phyloP scores from a whole-genome alignment of 352 stramenopile species.

The Globisporangium spiculum region DNA sequence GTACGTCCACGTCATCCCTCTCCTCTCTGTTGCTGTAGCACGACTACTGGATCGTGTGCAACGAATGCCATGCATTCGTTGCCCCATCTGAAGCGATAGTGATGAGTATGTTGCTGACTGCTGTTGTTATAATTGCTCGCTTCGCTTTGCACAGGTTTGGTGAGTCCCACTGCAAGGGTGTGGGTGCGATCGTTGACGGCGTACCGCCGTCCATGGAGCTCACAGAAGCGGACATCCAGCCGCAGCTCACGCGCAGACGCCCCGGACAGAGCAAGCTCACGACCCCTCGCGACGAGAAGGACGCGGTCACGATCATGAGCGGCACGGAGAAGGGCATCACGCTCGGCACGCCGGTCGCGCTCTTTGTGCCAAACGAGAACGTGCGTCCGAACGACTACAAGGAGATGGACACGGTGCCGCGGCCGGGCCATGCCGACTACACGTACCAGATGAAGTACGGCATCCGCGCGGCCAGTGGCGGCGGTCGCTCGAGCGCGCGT shows the following conservation, averaged over 20 bases:
- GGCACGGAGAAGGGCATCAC: conserved; percentile 93
- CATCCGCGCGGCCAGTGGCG: conserved; percentile 95
- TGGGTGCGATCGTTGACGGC: conserved; percentile 97
- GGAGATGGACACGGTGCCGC: conserved; percentile 92
- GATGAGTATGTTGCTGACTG: background rate
- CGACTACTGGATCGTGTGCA: background rate
- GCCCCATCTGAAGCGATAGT: background rate
- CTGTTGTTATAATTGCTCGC: background rate
- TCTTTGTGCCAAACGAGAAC: conserved; percentile 98
- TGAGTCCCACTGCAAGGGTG: conserved; percentile 97
- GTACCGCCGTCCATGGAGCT: conserved; percentile 96
- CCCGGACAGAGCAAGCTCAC: conserved; percentile 98
- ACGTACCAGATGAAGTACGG: conserved; percentile 99
- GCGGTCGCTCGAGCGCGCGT: conserved; percentile 93
- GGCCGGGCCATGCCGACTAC: conserved; percentile 96
- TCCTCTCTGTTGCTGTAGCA: background rate
- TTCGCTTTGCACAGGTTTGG: conserved; percentile 75
- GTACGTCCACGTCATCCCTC: conserved; percentile 23
- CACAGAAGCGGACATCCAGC: conserved; percentile 95
- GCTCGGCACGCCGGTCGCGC: conserved; percentile 95
- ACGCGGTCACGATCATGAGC: conserved; percentile 96
- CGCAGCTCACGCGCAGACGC: conserved; percentile 95
- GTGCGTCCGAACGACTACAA: conserved; percentile 96
- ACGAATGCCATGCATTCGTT: background rate
- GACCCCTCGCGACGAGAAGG: conserved; percentile 97